Evolutionary conservation across 345 rosid genomes (phyloP), one percentile per base, ranked within the genome.

Genomic region (Zanthoxylum bungeanum): DNA sequence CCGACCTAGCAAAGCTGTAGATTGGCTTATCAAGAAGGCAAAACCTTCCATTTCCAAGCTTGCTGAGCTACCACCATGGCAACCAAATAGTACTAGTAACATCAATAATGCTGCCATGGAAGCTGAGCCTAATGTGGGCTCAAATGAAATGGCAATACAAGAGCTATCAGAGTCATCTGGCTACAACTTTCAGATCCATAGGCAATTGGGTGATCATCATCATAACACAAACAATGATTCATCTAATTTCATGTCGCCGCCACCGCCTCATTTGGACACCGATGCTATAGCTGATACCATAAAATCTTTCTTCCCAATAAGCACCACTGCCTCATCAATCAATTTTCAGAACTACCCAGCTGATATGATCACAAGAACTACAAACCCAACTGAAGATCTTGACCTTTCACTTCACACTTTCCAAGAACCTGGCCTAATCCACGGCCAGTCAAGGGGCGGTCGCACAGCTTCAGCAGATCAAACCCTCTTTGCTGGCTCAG

Each of bases 21-120:
- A n/a, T n/a, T n/a, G n/a, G n/a, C n/a, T n/a, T n/a, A n/a, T n/a
- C n/a, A n/a, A n/a, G n/a, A n/a, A 2, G 93, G 97, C 31, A 0
- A 89, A 87, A 72, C 57, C 91, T 2, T 79, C 93, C 36, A 91
- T 91, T 30, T 93, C 89, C 77, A 85, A 85, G 77, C 91, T 92
- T 33, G 82, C 85, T 22, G 80, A 76, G 83, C 76, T 83, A 16
- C 90, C 88, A 0, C 85, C 85, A 5, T 77, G 79, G 75, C 68
- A 70, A 2, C 82, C 80, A 10, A 74, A 46, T 71, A 55, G n/a
- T n/a, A n/a, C n/a, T n/a, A n/a, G n/a, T n/a, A n/a, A n/a, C 1
- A 53, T 21, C 1, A 36, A 39, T 9, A 7, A 2, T 61, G 53
- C 51, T 14, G 28, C 30, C 42, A 37, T 71, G 64, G 76, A 68